Base-by-base conservation (phyloP, 768 basidiomycete genomes). In the Collybiopsis luxurians region DNA sequence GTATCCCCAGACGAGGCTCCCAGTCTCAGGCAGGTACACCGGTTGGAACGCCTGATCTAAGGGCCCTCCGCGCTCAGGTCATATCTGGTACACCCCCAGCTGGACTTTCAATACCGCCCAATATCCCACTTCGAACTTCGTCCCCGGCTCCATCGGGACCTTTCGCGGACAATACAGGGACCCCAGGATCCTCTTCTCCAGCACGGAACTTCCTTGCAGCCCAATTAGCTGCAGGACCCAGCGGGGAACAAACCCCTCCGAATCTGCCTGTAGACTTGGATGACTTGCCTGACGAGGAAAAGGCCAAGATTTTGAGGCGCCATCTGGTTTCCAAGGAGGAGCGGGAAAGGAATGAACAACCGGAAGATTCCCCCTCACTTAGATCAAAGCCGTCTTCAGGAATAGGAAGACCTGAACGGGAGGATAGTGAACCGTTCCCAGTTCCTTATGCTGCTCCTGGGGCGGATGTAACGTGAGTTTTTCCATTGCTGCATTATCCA, bases 391-490 rank as follows among this genome's bases (percentile, higher is more conserved):
- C 57, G 17, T 63, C 67, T 4, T 68, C 67, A 42, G 53, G 47
- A 38, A 55, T 42, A 38, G 55, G 43, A n/a, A 28, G 48, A 26
- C 54, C 57, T 15, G 75, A 59, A 36, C 64, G 75, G 65, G 81
- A 86, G 53, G 79, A 81, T 31, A 75, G 82, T 0, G 90, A 92
- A 53, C 73, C 83, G 1, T 97, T 96, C 65, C 87, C 92, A n/a
- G 87, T 96, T 43, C 89, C 89, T 1, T 96, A 92, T 67, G 77
- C 92, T 71, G 87, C 90, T 3, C 86, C 83, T 17, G 95, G 95
- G 30, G 93, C 89, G 26, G 95, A 97, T 66, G 85, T 95, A 59
- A 97, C 95, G 92, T 95, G 77, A 77, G 92, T 82, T 43, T 36
- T 52, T 36, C 30, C 31, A 15, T 36, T 54, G 51, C 38, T 10